Evolutionary conservation across 1,139 yeast genomes (phyloP).

Genomic region (Suhomyces ambrosiae): DNA sequence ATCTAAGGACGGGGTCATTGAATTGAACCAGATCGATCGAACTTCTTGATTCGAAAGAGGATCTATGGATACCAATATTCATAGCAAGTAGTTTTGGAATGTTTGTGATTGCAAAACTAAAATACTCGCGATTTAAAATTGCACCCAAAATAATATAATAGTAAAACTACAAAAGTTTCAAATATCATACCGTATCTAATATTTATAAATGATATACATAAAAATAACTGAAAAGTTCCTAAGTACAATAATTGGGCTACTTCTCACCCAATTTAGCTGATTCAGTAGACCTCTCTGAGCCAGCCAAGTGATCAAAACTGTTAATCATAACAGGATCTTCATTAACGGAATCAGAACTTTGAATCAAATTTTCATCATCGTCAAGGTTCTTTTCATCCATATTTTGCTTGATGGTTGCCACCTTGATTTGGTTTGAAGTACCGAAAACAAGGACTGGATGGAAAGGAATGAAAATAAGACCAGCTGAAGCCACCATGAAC

Average conservation of each 20-base stretch:
- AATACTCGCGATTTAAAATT: too few species aligned
- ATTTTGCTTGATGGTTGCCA: background rate
- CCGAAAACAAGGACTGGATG: slow-evolving; percentile 70
- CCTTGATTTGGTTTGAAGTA: slow-evolving; percentile 32
- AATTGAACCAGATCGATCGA: background rate
- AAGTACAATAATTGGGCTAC: too few species aligned
- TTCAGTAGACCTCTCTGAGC: background rate
- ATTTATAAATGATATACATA: too few species aligned
- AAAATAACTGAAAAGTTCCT: too few species aligned
- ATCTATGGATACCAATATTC: background rate
- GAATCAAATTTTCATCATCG: background rate
- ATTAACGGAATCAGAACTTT: background rate
- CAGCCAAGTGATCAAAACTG: background rate
- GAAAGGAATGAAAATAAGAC: slow-evolving; percentile 50
- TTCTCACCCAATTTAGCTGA: too few species aligned
- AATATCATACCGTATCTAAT: too few species aligned
- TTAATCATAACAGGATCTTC: background rate
- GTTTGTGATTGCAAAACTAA: slow-evolving; percentile 1
- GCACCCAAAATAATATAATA: background rate
- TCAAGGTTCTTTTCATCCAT: background rate
- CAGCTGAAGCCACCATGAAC: slow-evolving; percentile 57
- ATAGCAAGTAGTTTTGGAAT: background rate
- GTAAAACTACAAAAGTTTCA: too few species aligned
- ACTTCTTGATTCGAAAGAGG: background rate
- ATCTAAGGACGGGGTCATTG: background rate